Evolutionary conservation across 176 grass and related monocot species (phyloP), one percentile per base, ranked within the genome.

Genomic region (Raddia distichophylla): DNA sequence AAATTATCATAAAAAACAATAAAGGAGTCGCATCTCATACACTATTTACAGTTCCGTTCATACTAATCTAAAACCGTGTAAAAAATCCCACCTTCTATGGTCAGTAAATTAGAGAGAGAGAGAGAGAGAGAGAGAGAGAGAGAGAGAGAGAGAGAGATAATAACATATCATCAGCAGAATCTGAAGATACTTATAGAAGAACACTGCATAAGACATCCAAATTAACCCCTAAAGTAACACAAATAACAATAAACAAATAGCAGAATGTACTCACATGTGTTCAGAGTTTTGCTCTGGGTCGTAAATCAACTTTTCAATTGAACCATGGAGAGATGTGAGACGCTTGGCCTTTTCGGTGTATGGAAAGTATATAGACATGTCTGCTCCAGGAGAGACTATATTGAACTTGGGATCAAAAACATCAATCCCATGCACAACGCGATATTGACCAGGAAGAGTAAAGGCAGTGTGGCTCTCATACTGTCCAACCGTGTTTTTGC

Each of bases 361-460:
- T 32, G 95, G 86, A 74, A 98, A 98, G 78, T 98, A 98, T 69
- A 98, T 98, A 15, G 88, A 83, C 92, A 95, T 87, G 79, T 98
- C 95, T 43, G 92, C 95, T 78, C 92, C 92, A 69, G 95, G 92
- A 71, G 95, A 98, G 32, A 84, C 95, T 74, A 97, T 98, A 80
- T 95, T 98, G 88, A 98, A 98, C 86, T 95, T 98, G 51, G 95
- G 90, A 83, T 98, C 95, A 65, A 98, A 98, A 84, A 98, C 92
- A 86, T 98, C 95, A 52, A 98, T 91, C 51, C 95, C 95, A 59
- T 98, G 92, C 16, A 95, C 95, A 74, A 98, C 82, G 5, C 92
- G 92, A 75, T 93, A 98, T 57, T 93, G 78, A 49, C 90, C 88
- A 20, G 92, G 95, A 75, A 95, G 89, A 32, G 90, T 98, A 85